phyloP scores from a whole-genome alignment of 1,284 basidiomycete genomes.

The Cutaneotrichosporon spelunceum region DNA sequence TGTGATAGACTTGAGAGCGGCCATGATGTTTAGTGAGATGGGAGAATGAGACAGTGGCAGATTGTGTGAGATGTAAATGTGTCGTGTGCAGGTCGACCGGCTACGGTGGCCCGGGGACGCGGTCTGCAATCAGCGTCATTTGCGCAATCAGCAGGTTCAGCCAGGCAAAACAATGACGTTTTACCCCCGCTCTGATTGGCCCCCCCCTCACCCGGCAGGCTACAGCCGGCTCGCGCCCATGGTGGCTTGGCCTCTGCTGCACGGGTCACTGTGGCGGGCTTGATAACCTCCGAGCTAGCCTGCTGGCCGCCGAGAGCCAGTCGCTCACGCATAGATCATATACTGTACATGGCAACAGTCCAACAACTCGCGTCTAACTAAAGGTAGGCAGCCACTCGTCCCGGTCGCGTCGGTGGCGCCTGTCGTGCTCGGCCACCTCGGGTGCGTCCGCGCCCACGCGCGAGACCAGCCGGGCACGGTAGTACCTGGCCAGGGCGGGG shows the following conservation, averaged over 20 bases:
- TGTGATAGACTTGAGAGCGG: slow-evolving; percentile 44
- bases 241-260: too few species aligned
- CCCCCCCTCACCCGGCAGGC: too few species aligned
- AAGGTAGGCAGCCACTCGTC: slow-evolving; percentile 43
- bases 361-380: slow-evolving; percentile 4
- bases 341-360: slow-evolving; percentile 2
- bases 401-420: slow-evolving; percentile 26
- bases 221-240: too few species aligned
- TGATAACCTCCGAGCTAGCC: background rate
- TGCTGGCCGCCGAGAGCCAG: background rate
- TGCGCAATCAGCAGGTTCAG: too few species aligned
- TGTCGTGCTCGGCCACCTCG: slow-evolving; percentile 39
- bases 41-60: background rate
- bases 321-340: background rate
- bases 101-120: background rate
- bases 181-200: background rate
- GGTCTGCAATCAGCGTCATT: slow-evolving; percentile 2
- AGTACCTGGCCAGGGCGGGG: slow-evolving; percentile 38
- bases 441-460: slow-evolving; percentile 35
- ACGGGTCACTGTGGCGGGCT: too few species aligned
- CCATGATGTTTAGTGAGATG: slow-evolving; percentile 6
- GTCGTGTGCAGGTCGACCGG: background rate
- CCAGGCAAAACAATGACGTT: background rate
- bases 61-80: too few species aligned
- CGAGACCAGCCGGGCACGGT: slow-evolving; percentile 34